These are phyloP conservation scores for Cardamine chenopodiifolia DNA, from an alignment of 345 rosid genomes.

Conservation along the genomic window DNA sequence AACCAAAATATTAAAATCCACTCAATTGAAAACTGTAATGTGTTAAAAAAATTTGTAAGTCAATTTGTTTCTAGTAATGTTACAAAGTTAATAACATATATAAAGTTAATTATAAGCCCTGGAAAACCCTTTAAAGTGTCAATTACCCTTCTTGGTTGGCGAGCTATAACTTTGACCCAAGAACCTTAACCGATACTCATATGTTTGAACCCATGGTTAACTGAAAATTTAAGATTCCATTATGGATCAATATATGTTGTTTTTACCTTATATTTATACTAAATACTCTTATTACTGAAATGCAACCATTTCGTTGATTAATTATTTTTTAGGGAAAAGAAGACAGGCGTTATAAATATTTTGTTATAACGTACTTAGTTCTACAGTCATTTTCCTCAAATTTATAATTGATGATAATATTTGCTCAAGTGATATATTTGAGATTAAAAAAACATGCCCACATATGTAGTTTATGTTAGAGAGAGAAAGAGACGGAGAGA, in stretches of 20 bases:
- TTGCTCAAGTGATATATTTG: conserved; percentile 13
- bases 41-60: background rate
- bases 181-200: background rate
- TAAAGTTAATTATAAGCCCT: background rate
- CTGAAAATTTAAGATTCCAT: background rate
- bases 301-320: background rate
- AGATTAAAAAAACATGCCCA: conserved; percentile 3
- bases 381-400: background rate
- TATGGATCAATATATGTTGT: background rate
- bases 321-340: too few species aligned
- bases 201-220: background rate
- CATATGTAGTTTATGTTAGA: conserved; percentile 11
- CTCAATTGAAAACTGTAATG: background rate
- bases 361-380: background rate
- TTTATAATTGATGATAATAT: background rate
- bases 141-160: conserved; percentile 24
- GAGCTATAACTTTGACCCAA: conserved; percentile 19
- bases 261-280: background rate
- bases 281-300: background rate
- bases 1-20: background rate
- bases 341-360: background rate
- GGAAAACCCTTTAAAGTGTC: background rate
- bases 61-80: background rate
- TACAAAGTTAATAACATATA: background rate
- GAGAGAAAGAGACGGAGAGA: conserved; percentile 30